Evolutionary conservation across 805 yeast genomes (phyloP).

Genomic region (Priceomyces castillae): DNA sequence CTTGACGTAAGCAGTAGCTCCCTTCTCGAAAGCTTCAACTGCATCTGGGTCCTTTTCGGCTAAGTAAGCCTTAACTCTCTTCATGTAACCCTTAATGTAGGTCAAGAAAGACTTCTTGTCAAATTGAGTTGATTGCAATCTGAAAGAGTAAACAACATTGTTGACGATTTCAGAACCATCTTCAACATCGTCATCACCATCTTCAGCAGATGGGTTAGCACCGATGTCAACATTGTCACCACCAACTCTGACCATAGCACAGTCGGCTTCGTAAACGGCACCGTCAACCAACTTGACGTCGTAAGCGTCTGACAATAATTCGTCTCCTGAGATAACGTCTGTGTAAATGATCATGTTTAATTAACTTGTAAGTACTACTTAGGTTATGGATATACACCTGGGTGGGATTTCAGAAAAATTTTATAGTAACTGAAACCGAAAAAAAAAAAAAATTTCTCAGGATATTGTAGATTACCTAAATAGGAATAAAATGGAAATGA

Average conservation of each 20-base stretch:
- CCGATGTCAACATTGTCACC: conserved; percentile 97
- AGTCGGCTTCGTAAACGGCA: conserved; percentile 95
- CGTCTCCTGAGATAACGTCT: conserved; percentile 93
- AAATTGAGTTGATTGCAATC: conserved; percentile 91
- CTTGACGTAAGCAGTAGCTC: conserved; percentile 95
- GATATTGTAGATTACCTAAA: conserved; percentile 11
- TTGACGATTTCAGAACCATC: conserved; percentile 88
- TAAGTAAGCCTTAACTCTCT: conserved; percentile 86
- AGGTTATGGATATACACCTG: not conserved
- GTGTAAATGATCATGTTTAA: conserved; percentile 41
- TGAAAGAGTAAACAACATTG: conserved; percentile 98
- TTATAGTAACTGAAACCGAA: conserved; percentile 4
- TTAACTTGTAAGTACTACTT: not conserved
- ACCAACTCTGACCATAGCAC: conserved; percentile 84
- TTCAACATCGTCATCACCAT: conserved; percentile 76
- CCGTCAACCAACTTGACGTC: conserved; percentile 82
- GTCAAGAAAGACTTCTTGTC: conserved; percentile 97
- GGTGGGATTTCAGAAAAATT: conserved; percentile 1
- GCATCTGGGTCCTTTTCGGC: conserved; percentile 87
- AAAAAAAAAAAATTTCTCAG: conserved; percentile 7
- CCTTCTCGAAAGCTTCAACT: conserved; percentile 90
- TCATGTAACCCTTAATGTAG: conserved; percentile 99
- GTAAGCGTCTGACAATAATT: conserved; percentile 96
- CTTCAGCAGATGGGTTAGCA: conserved; percentile 99
- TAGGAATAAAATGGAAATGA: conserved; percentile 5